Evolutionary conservation across 306 rosid species (phyloP), one percentile per base, ranked within the genome.

Genomic region (Casuarina glauca): DNA sequence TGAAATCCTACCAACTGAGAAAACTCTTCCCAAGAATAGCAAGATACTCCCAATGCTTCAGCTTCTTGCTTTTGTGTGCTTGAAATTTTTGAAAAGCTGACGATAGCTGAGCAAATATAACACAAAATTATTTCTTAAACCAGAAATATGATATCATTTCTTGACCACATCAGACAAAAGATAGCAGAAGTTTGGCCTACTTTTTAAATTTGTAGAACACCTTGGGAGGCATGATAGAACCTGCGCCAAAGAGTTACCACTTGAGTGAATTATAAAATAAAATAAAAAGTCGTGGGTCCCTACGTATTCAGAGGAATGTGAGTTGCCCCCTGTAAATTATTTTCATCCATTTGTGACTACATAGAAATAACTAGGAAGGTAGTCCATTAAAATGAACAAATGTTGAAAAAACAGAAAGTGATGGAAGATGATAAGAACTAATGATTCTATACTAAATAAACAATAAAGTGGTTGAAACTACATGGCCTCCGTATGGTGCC

Each of bases 1-100:
- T 73, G 68, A 41, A 20, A 79, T 80, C 69, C 60, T 87, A 95
- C 98, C 96, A 87, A 46, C 74, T 88, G 87, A 76, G 87, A 84
- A 74, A 95, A 95, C 76, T 91, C 97, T 73, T 67, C 95, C 98
- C 96, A 92, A 3, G 97, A 88, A 83, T 86, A 92, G 85, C 96
- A 92, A 62, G 93, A 85, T 36, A 84, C 89, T 38, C 97, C 97
- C 69, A 78, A 74, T 64, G 86, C 91, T 84, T 91, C 93, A 6
- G 93, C 93, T 91, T 89, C 97, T 84, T 88, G 85, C 90, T 91
- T 95, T 84, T 89, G 97, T 1, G 82, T 2, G 70, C 82, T 87
- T 32, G 95, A 89, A 74, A 92, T 77, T 76, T 83, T 77, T 36
- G 86, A 86, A 82, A 92, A 92, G 72, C 97, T 89, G 86, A 95